phyloP scores from a whole-genome alignment of 1,284 basidiomycete genomes.

The Marasmius sp. region DNA sequence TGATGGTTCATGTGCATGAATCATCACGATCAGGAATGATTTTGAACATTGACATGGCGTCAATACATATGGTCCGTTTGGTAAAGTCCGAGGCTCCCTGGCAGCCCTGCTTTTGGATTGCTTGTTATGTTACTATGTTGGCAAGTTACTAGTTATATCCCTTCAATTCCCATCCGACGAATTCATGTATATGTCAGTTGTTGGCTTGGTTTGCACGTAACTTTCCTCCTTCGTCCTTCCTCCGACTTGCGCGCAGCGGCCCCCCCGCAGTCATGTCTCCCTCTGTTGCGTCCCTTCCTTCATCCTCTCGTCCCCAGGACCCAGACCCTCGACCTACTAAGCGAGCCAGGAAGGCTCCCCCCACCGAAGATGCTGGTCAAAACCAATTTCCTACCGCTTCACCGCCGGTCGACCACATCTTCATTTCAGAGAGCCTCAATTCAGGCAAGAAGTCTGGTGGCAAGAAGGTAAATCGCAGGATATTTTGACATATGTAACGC shows the following conservation, averaged over 20 bases:
- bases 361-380: background rate
- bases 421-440: constrained; percentile 35
- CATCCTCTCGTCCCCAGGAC: background rate
- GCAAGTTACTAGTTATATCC: constrained; percentile 11
- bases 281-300: constrained; percentile 1
- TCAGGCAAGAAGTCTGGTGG: constrained; percentile 34
- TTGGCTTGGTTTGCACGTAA: constrained; percentile 4
- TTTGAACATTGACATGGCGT: constrained; percentile 6
- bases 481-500: background rate
- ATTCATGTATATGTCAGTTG: background rate
- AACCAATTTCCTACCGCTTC: constrained; percentile 10
- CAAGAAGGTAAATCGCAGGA: constrained; percentile 34
- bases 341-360: constrained; percentile 11
- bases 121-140: background rate
- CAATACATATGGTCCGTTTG: background rate
- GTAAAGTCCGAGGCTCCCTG: constrained; percentile 9
- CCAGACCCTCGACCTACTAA: constrained; percentile 13
- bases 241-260: constrained; percentile 10
- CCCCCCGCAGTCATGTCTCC: constrained; percentile 9
- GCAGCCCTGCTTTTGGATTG: background rate
- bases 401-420: constrained; percentile 38
- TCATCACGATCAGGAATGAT: background rate
- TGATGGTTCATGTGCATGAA: background rate
- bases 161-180: constrained; percentile 5
- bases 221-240: constrained; percentile 6